Conservation (phyloP, 2,329 filamentous ascomycete species). For the Alternaria sp. region DNA sequence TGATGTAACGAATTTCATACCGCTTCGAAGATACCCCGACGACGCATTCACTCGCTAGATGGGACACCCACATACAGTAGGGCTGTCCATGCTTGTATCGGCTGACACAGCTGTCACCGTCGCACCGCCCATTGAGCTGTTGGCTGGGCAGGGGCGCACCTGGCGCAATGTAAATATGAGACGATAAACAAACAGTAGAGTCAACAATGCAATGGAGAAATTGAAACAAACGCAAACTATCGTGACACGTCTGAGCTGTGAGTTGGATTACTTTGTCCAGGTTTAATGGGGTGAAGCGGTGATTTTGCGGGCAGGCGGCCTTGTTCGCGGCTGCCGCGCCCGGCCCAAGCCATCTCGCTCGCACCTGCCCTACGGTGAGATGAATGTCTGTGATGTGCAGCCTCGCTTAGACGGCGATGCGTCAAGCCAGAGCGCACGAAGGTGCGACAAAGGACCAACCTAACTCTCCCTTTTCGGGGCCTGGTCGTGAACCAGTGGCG, state of each 20-base stretch:
- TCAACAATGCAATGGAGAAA: background rate
- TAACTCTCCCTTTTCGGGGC: slow-evolving; percentile 1
- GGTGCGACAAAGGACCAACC: background rate
- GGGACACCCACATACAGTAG: slow-evolving; percentile 5
- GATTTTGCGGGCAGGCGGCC: slow-evolving; percentile 6
- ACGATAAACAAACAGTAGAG: slow-evolving; percentile 1
- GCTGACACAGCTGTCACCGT: background rate
- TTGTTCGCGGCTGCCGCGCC: slow-evolving; percentile 1
- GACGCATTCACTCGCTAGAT: slow-evolving; percentile 29
- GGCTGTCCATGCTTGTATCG: background rate
- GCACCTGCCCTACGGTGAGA: background rate
- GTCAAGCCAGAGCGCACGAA: background rate
- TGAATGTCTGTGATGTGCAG: background rate
- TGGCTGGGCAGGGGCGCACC: background rate
- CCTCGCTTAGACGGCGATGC: background rate
- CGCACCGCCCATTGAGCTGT: background rate
- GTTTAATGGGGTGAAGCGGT: background rate
- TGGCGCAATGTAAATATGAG: slow-evolving; percentile 8
- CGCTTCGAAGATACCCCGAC: slow-evolving; percentile 36
- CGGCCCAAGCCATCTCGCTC: background rate
- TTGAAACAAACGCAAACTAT: slow-evolving; percentile 3
- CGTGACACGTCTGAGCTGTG: slow-evolving; percentile 1
- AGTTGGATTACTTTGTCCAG: background rate
- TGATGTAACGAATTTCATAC: slow-evolving; percentile 28
- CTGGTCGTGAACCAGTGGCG: background rate